Evolutionary conservation across 352 stramenopile species (phyloP).

Genomic region (Globisporangium spiculum): DNA sequence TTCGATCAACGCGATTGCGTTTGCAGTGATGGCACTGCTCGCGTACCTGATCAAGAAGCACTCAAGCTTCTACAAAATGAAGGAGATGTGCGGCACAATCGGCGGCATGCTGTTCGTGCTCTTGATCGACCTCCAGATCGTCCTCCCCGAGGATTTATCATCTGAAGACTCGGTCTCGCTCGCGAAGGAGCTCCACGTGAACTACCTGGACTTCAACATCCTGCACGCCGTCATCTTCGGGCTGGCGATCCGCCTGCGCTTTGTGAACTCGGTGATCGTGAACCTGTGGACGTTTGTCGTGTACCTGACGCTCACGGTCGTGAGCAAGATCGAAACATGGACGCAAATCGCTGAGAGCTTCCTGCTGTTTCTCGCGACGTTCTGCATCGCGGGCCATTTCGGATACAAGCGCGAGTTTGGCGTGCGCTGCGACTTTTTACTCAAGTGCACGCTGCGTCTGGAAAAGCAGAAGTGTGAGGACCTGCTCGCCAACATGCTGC

Average conservation of each 20-base stretch:
- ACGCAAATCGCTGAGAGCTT: slow-evolving; percentile 42
- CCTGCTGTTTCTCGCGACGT: slow-evolving; percentile 30
- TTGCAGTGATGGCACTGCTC: slow-evolving; percentile 23
- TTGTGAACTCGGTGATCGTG: slow-evolving; percentile 48
- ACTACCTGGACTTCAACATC: slow-evolving; percentile 51
- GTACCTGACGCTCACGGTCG: slow-evolving; percentile 28
- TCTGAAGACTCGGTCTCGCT: not conserved
- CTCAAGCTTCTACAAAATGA: slow-evolving; percentile 30
- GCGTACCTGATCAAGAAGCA: slow-evolving; percentile 33
- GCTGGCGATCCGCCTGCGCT: slow-evolving; percentile 54
- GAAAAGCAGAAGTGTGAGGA: slow-evolving; percentile 81
- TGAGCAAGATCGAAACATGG: slow-evolving; percentile 25
- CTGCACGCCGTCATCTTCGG: slow-evolving; percentile 55
- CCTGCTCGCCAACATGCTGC: slow-evolving; percentile 85
- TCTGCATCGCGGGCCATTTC: slow-evolving; percentile 38
- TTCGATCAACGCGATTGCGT: slow-evolving; percentile 28
- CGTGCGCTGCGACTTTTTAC: slow-evolving; percentile 67
- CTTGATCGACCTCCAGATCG: slow-evolving; percentile 38
- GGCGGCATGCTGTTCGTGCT: slow-evolving; percentile 34
- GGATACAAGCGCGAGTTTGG: slow-evolving; percentile 66
- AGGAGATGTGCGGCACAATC: slow-evolving; percentile 30
- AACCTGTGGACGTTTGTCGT: slow-evolving; percentile 36
- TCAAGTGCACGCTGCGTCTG: slow-evolving; percentile 75
- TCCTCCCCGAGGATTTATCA: slow-evolving; percentile 19
- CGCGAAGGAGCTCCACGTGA: slow-evolving; percentile 13